Percentiles rank a stretch among this genome's conserved stretches.
Evolutionary conservation across 371 early-diverging fungal genomes (phyloP).

Genomic region (Mucor irregularis): DNA sequence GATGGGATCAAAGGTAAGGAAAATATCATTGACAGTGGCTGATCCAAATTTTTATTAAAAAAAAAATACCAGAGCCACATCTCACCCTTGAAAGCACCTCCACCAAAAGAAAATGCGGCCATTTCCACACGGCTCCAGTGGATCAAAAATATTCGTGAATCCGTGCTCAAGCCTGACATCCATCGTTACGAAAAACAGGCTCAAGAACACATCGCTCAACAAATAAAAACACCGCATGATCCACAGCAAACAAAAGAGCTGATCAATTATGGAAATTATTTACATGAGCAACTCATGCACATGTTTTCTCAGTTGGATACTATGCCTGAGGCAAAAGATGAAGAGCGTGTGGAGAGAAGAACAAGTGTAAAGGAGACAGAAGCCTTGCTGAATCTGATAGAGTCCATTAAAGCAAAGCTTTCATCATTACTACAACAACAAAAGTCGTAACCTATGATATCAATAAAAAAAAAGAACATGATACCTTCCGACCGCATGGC

Average conservation of each 20-base stretch:
- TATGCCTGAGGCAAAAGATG: conserved; percentile 11
- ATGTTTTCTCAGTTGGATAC: conserved; percentile 16
- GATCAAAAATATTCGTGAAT: conserved; percentile 12
- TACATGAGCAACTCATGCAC: conserved; percentile 22
- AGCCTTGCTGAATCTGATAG: conserved; percentile 7
- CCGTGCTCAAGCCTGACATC: conserved; percentile 13
- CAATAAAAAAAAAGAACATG: too few relatives aligned
- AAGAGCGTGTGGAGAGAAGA: conserved; percentile 9
- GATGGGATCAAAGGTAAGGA: conserved; percentile 19
- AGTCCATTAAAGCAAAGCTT: conserved; percentile 1
- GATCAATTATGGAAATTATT: conserved; percentile 13
- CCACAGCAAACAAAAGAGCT: conserved; percentile 11
- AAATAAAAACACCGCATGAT: background rate
- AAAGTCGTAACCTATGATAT: too few relatives aligned
- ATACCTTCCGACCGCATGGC: too few relatives aligned
- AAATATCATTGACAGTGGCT: background rate
- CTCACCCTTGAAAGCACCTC: background rate
- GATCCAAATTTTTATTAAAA: background rate
- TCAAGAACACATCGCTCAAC: background rate
- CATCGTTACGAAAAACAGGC: conserved; percentile 12
- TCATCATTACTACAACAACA: too few relatives aligned
- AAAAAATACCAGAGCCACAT: conserved; percentile 4
- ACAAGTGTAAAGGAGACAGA: conserved; percentile 12
- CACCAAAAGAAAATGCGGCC: conserved; percentile 14
- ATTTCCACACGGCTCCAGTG: conserved; percentile 4